Evolutionary conservation across 2,329 filamentous ascomycete genomes (phyloP), one percentile per base, ranked within the genome.

Genomic region (Neofusicoccum cordaticola): DNA sequence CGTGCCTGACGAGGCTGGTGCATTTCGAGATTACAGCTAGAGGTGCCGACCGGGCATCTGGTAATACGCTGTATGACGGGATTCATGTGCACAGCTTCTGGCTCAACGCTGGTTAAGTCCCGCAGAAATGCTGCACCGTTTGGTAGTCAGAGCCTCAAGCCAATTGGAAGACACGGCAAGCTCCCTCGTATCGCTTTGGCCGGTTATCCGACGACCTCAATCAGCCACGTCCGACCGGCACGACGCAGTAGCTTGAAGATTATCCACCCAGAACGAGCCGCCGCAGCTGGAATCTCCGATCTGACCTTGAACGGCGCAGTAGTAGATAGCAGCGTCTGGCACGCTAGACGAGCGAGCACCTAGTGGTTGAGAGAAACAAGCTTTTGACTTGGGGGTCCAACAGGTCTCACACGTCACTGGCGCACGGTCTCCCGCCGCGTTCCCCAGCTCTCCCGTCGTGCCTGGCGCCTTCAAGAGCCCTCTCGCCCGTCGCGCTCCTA

Each of bases 391-490:
- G 39, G 39, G 39, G 13, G 53, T 11, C 3, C 9, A 8, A 35
- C 35, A 45, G 2, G 42, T 60, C 56, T 60, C 56, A 60, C 56
- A 60, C 56, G 56, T 60, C 56, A 60, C 42, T 42, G 42, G n/a
- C 17, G 56, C 56, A 60, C 56, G 56, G 56, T 19, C 56, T 60
- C 42, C 56, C 56, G 56, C 56, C 47, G 42, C 56, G 27, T 60
- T 57, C 41, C 42, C 56, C 41, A 60, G 56, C 56, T 47, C 27
- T 44, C 27, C 39, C 56, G 42, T 37, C 31, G 42, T 60, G 56
- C 56, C 56, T 60, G 42, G 15, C 50, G 50, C 31, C 15, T 19
- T 60, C 42, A 47, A 47, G 27, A 47, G 47, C 39, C 22, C 22
- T 6, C 8, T 13, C 56, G n/a, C 56, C 42, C 12, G n/a, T 47